phyloP scores from a whole-genome alignment of 139 green algal genomes.

The Desmodesmus armatus region DNA sequence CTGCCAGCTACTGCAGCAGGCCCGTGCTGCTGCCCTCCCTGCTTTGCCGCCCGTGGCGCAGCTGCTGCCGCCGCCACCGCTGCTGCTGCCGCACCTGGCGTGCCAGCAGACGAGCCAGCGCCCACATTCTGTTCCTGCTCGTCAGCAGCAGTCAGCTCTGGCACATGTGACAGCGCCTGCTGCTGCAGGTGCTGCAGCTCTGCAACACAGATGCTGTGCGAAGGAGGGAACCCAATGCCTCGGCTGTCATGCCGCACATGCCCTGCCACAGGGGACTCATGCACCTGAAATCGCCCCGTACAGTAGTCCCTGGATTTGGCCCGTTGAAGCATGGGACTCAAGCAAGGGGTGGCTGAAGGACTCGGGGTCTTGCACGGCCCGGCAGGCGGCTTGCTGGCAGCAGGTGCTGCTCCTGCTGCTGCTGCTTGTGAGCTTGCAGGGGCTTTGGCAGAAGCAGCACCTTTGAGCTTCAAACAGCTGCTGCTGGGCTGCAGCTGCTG shows the following conservation, averaged over 20 bases:
- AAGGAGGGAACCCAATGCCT: neutral
- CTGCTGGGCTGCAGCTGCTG: neutral
- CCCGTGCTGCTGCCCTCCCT: neutral
- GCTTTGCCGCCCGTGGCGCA: neutral
- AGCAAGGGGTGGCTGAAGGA: neutral
- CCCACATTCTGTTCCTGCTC: no score
- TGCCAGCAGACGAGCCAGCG: no score
- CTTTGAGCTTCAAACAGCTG: neutral
- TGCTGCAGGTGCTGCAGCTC: constrained; percentile 11
- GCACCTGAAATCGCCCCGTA: constrained; percentile 39
- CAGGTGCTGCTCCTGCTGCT: constrained; percentile 22
- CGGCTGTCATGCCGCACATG: neutral
- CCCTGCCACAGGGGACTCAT: constrained; percentile 33
- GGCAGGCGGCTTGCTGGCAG: neutral
- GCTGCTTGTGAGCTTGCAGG: neutral
- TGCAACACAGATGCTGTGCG: neutral
- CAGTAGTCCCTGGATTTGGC: constrained; percentile 32
- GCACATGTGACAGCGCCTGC: no score
- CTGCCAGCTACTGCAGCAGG: neutral
- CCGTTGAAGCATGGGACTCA: constrained; percentile 1
- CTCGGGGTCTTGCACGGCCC: constrained; percentile 19
- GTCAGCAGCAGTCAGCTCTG: no score
- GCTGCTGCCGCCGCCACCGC: neutral
- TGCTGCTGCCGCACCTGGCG: no score
- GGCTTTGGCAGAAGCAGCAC: neutral